Percentiles rank a stretch among this genome's conserved stretches.
Evolutionary conservation across 805 yeast genomes (phyloP).

Genomic region (Wickerhamiella australiensis): DNA sequence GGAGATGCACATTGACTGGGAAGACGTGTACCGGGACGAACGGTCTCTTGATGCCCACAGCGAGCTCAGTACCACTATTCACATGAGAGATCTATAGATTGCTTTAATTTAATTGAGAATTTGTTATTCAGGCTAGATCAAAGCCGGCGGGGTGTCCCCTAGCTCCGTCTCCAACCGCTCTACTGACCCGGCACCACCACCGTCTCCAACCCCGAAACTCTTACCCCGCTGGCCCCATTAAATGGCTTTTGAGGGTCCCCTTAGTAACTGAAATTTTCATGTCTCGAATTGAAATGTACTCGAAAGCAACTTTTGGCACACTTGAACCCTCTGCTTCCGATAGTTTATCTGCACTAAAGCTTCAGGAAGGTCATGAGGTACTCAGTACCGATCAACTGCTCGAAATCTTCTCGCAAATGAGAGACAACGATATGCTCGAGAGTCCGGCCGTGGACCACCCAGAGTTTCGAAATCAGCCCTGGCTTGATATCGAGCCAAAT

Average conservation of each 20-base stretch:
- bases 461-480: constrained; percentile 24
- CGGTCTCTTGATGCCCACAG: background rate
- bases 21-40: constrained; percentile 51
- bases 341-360: background rate
- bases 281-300: constrained; percentile 11
- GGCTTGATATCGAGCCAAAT: constrained; percentile 27
- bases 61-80: constrained; percentile 1
- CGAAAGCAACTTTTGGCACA: background rate
- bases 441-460: constrained; percentile 16
- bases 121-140: background rate
- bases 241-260: background rate
- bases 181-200: too few relatives aligned
- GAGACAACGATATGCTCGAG: constrained; percentile 26
- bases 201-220: too few relatives aligned
- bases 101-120: background rate
- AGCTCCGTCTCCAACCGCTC: background rate
- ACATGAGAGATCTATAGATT: constrained; percentile 4
- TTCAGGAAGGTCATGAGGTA: constrained; percentile 33
- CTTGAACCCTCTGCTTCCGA: background rate
- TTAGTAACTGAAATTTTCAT: constrained; percentile 5
- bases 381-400: constrained; percentile 45
- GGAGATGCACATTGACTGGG: constrained; percentile 81
- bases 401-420: constrained; percentile 38
- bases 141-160: too few relatives aligned
- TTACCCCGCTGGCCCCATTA: background rate